Evolutionary conservation across 352 stramenopile genomes (phyloP).

Genomic region (Nothophytophthora sp.): DNA sequence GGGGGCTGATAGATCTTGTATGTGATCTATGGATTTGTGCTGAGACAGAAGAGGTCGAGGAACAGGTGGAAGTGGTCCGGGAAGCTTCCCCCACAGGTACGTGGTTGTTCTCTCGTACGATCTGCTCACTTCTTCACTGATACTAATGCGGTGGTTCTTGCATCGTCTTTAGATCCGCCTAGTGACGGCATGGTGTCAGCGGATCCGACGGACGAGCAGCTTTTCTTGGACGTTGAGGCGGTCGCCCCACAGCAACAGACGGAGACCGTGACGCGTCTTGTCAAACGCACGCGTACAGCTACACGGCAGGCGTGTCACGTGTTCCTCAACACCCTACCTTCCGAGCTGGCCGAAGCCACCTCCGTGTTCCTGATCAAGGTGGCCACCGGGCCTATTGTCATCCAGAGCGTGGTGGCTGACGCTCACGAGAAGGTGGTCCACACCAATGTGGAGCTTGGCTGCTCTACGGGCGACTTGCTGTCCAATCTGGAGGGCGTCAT

Average conservation of each 20-base stretch:
- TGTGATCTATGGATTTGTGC: background rate
- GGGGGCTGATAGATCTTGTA: background rate
- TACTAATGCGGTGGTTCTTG: background rate
- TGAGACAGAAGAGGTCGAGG: conserved; percentile 66
- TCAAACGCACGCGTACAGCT: conserved; percentile 52
- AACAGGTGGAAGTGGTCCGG: conserved; percentile 67
- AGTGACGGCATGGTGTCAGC: conserved; percentile 7
- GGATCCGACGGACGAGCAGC: conserved; percentile 68
- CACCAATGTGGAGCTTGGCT: conserved; percentile 84
- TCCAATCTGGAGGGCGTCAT: conserved; percentile 87
- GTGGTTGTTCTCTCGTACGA: background rate
- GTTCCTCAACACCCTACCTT: conserved; percentile 69
- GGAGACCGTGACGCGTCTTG: conserved; percentile 44
- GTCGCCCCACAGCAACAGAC: conserved; percentile 19
- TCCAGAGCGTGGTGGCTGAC: conserved; percentile 33
- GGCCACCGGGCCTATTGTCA: conserved; percentile 40
- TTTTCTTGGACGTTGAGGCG: conserved; percentile 58
- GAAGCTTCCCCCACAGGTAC: conserved; percentile 33
- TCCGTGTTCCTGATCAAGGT: conserved; percentile 87
- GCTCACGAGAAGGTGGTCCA: conserved; percentile 52
- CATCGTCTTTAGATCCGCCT: conserved; percentile 1
- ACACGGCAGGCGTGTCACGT: conserved; percentile 62
- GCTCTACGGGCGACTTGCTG: conserved; percentile 82
- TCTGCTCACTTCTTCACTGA: background rate
- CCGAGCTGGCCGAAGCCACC: conserved; percentile 55